Evolutionary conservation across 306 rosid species (phyloP), one percentile per base, ranked within the genome.

Genomic region (Ormosia semicastrata): DNA sequence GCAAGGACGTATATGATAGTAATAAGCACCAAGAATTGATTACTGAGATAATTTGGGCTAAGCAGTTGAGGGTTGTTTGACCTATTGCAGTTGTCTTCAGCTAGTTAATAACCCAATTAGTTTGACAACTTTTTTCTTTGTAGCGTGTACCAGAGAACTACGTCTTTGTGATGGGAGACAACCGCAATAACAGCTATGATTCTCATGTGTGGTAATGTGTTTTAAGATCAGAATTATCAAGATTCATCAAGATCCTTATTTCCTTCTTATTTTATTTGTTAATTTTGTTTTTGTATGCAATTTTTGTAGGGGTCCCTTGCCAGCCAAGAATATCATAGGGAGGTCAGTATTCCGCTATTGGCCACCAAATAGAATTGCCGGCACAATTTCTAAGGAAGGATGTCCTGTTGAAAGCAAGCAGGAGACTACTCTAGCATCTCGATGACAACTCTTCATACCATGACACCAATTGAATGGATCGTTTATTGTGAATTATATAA

Each of bases 101-200:
- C 47, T 34, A 52, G 11, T 49, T 49, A 49, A 73, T 54, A 39
- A n/a, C 18, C 9, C 81, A 49, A 74, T 81, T 60, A 6, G 17
- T 66, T 46, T 73, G 57, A 77, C 54, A 6, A 81, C 13, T 49
- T 13, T n/a, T 52, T 81, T 53, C 39, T 14, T 67, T 81, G 82
- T 88, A 96, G 99, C 90, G 84, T 44, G 98, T 96, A 41, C 98
- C 99, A 4, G 91, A 96, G 70, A 89, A 91, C 69, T 85, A 86
- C 3, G 97, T 96, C 7, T 95, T 96, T 81, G 99, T 93, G 86
- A 96, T 96, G 99, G 99, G 98, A 39, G 99, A 96, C 86, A 96
- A 96, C 86, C 94, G 99, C 81, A 96, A 96, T 72, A 96, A 96
- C 89, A 93, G 99, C 90, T 93, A 96, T 2, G 99, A 96, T 73